phyloP scores from a whole-genome alignment of 2,329 filamentous ascomycete genomes.

The Didymella glomerata region DNA sequence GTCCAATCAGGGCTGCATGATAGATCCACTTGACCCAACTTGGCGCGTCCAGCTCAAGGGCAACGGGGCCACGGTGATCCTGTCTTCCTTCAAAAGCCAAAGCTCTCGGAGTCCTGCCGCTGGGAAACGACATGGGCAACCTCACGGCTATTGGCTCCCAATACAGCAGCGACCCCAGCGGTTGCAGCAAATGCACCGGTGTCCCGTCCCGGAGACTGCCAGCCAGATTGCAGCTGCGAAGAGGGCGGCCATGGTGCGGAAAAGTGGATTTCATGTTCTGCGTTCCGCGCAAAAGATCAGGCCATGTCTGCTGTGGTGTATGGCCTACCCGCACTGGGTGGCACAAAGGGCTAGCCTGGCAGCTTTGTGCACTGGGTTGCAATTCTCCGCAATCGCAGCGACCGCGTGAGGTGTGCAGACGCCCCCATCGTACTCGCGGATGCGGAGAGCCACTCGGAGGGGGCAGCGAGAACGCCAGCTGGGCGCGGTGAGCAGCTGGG shows the following conservation, averaged over 20 bases:
- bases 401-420: constrained; percentile 14
- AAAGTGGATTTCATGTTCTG: constrained; percentile 14
- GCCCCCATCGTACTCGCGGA: constrained; percentile 1
- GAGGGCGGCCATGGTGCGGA: constrained; percentile 5
- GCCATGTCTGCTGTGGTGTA: constrained; percentile 30
- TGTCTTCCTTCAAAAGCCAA: constrained; percentile 4
- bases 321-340: constrained; percentile 24
- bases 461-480: background rate
- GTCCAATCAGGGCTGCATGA: background rate
- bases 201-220: constrained; percentile 15
- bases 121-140: constrained; percentile 7
- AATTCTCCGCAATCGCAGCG: constrained; percentile 7
- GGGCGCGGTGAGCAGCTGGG: constrained; percentile 3
- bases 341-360: constrained; percentile 23
- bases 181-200: constrained; percentile 11
- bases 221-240: constrained; percentile 19
- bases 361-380: constrained; percentile 12
- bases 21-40: constrained; percentile 7
- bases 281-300: constrained; percentile 25
- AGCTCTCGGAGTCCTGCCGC: constrained; percentile 1
- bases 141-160: constrained; percentile 20
- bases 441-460: constrained; percentile 4
- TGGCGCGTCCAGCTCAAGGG: constrained; percentile 8
- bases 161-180: constrained; percentile 5
- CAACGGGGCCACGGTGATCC: constrained; percentile 6